phyloP scores from a whole-genome alignment of 306 rosid genomes.

The Cicer bijugum region DNA sequence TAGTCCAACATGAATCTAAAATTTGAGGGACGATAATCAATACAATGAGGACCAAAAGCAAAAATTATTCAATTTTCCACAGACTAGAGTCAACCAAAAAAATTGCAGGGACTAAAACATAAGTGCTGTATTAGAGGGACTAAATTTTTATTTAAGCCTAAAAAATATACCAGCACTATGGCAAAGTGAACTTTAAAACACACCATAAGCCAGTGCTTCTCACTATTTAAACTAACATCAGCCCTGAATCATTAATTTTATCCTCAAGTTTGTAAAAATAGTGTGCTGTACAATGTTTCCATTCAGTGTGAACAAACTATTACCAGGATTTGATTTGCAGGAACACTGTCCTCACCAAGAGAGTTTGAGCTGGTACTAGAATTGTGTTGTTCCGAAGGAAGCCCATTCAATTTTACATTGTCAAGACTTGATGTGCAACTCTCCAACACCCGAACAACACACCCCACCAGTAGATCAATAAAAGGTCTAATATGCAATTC shows the following conservation, averaged over 20 bases:
- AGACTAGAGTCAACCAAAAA: background rate
- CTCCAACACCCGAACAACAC: slow-evolving; percentile 84
- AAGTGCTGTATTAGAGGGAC: background rate
- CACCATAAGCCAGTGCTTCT: background rate
- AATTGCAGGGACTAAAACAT: background rate
- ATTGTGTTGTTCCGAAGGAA: slow-evolving; percentile 48
- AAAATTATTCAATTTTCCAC: no score
- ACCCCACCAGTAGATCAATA: slow-evolving; percentile 77
- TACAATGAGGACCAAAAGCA: background rate
- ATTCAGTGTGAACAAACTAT: slow-evolving; percentile 40
- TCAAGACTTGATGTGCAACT: slow-evolving; percentile 71
- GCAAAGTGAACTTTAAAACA: background rate
- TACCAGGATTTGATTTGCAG: slow-evolving; percentile 57
- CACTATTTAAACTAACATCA: slow-evolving; percentile 15
- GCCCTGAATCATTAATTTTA: slow-evolving; percentile 2
- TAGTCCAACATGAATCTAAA: background rate
- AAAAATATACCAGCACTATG: background rate
- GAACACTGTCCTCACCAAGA: slow-evolving; percentile 44
- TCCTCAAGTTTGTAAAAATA: slow-evolving; percentile 18
- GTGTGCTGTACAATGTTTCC: background rate
- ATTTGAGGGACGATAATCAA: background rate
- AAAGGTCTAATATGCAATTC: slow-evolving; percentile 76
- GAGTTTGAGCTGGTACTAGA: slow-evolving; percentile 34
- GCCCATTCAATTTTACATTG: slow-evolving; percentile 46
- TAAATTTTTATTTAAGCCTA: background rate